Percentiles rank a stretch among this genome's conserved stretches.
Evolutionary conservation across 495 filamentous ascomycete species (phyloP).

Genomic region (Durotheca rogersii): DNA sequence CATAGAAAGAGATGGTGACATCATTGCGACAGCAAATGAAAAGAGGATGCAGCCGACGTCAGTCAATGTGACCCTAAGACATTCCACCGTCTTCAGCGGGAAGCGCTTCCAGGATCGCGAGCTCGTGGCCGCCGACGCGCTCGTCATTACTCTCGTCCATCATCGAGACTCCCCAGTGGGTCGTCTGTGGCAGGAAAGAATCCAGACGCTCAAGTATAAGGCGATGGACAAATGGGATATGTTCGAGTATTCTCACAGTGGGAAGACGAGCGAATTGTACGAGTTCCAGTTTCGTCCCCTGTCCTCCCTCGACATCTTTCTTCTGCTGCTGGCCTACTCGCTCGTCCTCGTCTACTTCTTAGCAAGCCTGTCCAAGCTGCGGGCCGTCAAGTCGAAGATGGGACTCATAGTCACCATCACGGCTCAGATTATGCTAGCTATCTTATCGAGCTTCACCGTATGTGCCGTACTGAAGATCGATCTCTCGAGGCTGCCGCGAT

Average conservation of each 20-base stretch:
- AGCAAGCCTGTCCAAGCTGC: constrained; percentile 58
- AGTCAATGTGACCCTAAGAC: constrained; percentile 67
- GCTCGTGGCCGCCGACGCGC: constrained; percentile 66
- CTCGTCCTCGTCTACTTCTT: constrained; percentile 59
- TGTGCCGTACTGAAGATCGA: constrained; percentile 63
- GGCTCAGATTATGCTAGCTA: constrained; percentile 65
- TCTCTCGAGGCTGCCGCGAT: constrained; percentile 59
- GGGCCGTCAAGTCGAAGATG: constrained; percentile 65
- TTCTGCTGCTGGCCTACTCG: constrained; percentile 61
- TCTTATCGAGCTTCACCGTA: constrained; percentile 64
- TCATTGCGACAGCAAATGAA: constrained; percentile 64
- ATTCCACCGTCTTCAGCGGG: constrained; percentile 73
- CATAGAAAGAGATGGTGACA: constrained; percentile 57
- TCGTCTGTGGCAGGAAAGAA: constrained; percentile 57
- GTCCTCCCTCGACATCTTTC: constrained; percentile 57
- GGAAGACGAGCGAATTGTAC: constrained; percentile 59
- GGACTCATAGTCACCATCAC: constrained; percentile 66
- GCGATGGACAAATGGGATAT: constrained; percentile 55
- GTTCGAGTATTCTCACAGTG: constrained; percentile 55
- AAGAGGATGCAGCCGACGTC: constrained; percentile 53
- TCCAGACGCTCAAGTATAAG: constrained; percentile 47
- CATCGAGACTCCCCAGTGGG: constrained; percentile 58
- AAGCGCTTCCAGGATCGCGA: constrained; percentile 63
- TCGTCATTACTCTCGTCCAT: constrained; percentile 72
- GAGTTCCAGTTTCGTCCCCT: constrained; percentile 72